Conservation (phyloP, 495 filamentous ascomycete species). For the Xylaria sp. region DNA sequence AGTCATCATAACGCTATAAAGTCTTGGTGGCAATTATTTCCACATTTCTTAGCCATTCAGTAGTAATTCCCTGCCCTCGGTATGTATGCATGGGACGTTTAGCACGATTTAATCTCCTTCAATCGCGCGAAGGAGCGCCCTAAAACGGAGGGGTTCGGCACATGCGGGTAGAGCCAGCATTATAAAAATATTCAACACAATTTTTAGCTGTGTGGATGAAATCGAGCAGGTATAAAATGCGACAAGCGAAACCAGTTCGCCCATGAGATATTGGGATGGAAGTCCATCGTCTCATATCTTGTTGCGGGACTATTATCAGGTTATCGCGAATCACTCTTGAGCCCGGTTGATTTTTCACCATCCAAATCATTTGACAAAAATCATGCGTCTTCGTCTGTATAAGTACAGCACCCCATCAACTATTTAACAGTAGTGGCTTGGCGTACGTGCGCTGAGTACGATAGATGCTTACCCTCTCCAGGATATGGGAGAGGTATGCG, state of each 20-base stretch:
- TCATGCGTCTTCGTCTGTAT: neutral
- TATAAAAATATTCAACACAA: no score
- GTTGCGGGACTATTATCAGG: neutral
- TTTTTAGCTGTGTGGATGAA: neutral
- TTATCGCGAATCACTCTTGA: neutral
- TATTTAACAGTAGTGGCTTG: conserved; percentile 4
- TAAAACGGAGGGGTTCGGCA: neutral
- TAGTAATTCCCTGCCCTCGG: conserved; percentile 2
- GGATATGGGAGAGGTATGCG: neutral
- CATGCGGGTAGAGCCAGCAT: neutral
- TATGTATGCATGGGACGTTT: neutral
- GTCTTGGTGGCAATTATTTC: conserved; percentile 1
- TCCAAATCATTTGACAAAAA: neutral
- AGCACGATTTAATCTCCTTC: conserved; percentile 3
- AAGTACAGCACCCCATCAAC: conserved; percentile 1
- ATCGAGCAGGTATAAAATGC: neutral
- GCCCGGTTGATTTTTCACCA: neutral
- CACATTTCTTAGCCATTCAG: neutral
- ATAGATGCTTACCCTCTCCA: neutral
- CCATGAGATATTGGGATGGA: neutral
- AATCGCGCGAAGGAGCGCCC: conserved; percentile 12
- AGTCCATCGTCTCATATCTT: neutral
- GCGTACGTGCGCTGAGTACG: neutral
- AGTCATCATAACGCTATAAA: conserved; percentile 19
- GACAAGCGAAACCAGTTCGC: neutral